Evolutionary conservation across 495 filamentous ascomycete genomes (phyloP).

Genomic region (Neurospora terricola): DNA sequence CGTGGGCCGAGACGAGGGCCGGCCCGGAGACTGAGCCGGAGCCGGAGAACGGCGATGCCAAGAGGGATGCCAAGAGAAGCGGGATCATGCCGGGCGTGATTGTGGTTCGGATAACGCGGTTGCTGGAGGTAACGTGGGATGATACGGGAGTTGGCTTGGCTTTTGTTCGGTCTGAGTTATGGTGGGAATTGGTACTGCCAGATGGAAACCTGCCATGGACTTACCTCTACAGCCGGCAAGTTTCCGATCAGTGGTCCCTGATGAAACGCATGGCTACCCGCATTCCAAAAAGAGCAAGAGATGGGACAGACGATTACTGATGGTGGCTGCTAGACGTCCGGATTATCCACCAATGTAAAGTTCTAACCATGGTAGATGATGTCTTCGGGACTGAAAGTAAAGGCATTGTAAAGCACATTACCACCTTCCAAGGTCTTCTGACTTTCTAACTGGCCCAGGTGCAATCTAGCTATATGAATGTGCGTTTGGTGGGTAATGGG

Average conservation of each 20-base stretch:
- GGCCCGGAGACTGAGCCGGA: constrained; percentile 1
- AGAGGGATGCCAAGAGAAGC: constrained; percentile 14
- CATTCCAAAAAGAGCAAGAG: background rate
- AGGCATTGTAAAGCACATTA: background rate
- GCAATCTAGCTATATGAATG: background rate
- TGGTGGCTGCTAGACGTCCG: background rate
- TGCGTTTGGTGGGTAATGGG: too few species aligned
- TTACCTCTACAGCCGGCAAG: too few species aligned
- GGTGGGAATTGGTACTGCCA: too few species aligned
- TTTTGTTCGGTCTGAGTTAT: too few species aligned
- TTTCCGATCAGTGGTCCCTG: background rate
- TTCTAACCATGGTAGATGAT: background rate
- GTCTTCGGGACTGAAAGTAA: background rate
- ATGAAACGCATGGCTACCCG: background rate
- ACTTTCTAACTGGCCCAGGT: background rate
- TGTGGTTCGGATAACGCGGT: too few species aligned
- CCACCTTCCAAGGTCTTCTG: background rate
- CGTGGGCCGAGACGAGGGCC: constrained; percentile 24
- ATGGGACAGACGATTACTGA: background rate
- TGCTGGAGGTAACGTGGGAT: too few species aligned
- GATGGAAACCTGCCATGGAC: too few species aligned
- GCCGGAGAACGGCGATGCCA: constrained; percentile 5
- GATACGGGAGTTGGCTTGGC: too few species aligned
- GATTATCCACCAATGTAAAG: background rate
- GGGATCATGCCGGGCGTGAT: constrained; percentile 2